Base-by-base conservation (phyloP, 768 basidiomycete species). In the Psilocybe azurescens region DNA sequence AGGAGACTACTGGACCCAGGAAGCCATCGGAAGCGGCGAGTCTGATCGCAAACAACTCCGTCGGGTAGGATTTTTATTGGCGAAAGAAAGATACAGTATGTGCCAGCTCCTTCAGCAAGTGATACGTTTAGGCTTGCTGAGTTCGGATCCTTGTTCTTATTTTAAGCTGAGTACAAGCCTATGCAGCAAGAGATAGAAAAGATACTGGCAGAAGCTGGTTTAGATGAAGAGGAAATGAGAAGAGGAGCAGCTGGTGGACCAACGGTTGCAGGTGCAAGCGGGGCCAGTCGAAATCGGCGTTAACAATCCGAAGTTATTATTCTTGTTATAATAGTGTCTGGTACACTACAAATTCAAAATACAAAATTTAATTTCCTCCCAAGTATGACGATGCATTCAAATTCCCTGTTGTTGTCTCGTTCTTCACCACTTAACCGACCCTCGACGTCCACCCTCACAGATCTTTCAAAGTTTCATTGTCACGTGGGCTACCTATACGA, bases 1-100 rank as follows among this genome's bases (percentile, higher is more conserved):
- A 91, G 89, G 89, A 13, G 89, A 91, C 66, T 88, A 89, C 69
- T 96, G 95, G 94, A 81, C 90, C 0, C 86, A 86, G 64, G 89
- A 86, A 67, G 93, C 91, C 9, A 81, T 86, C 57, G 75, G 73
- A 6, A 75, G 73, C 11, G 87, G 80, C 56, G 89, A 87, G 36
- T 88, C 83, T 62, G 83, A 87, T 5, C 94, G 94, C 6, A 96
- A 97, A 73, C 78, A 87, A 68, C 77, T 95, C 2, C 83, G 93
- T 1, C 78, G 89, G 8, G 89, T 92, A 65, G 94, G 90, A 2
- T 96, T 97, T 70, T 79, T 79, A 2, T 75, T 93, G 28, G 94
- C 94, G 0, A 80, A 90, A 66, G 86, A 88, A 53, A 81, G 85
- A 47, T 96, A 94, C 65, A 80, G 91, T 90, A 61, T 52, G 86